Conservation (phyloP, 2,329 filamentous ascomycete genomes). For the Exophiala xenobiotica region DNA sequence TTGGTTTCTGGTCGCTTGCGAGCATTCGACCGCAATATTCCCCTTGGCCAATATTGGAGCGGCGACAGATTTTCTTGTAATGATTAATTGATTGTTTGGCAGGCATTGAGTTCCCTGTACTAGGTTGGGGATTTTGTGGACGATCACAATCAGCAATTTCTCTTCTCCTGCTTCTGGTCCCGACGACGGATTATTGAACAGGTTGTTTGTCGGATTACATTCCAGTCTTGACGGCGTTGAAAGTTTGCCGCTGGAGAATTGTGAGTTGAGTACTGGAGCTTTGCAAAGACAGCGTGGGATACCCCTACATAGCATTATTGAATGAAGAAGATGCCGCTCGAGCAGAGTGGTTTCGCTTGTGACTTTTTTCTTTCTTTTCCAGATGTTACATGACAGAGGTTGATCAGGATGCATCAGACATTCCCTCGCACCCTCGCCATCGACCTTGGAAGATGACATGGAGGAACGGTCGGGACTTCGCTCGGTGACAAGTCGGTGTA, state of each 20-base stretch:
- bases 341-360: background rate
- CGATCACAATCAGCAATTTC: background rate
- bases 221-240: background rate
- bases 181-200: background rate
- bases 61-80: slow-evolving; percentile 21
- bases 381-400: no score
- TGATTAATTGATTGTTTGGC: slow-evolving; percentile 20
- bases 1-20: slow-evolving; percentile 2
- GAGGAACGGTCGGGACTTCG: slow-evolving; percentile 3
- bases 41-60: background rate
- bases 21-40: background rate
- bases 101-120: slow-evolving; percentile 4
- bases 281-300: slow-evolving; percentile 10
- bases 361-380: background rate
- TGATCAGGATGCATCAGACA: background rate
- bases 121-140: background rate
- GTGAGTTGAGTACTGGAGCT: slow-evolving; percentile 1
- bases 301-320: slow-evolving; percentile 22
- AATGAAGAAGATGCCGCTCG: slow-evolving; percentile 1
- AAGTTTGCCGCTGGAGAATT: background rate
- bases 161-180: background rate
- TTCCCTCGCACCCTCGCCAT: background rate
- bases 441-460: background rate
- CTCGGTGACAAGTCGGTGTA: slow-evolving; percentile 2
- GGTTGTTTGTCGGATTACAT: background rate